A percentile compares a stretch with the other conserved stretches of the same genome.
Conservation (phyloP, 2,329 filamentous ascomycete genomes). For the Exophiala lecanii-corni region DNA sequence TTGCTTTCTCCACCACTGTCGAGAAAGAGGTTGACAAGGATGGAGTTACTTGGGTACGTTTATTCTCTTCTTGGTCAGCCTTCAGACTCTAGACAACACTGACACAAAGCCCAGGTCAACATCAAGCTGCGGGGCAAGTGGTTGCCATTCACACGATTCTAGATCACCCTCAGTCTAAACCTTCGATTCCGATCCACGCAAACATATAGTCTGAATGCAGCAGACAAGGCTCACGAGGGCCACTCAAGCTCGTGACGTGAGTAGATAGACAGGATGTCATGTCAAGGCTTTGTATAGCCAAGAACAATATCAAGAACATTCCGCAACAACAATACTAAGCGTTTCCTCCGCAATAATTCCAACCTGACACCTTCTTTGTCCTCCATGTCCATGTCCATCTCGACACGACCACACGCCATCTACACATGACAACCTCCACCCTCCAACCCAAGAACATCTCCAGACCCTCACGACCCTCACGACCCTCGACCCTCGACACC, state of each 20-base stretch:
- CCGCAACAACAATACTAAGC: conserved; percentile 16
- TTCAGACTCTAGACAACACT: conserved; percentile 1
- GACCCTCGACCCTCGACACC: too few species aligned
- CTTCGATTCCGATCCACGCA: not conserved
- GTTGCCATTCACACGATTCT: conserved; percentile 50
- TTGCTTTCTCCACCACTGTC: conserved; percentile 82
- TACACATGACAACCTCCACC: too few species aligned
- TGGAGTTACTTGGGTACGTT: conserved; percentile 62
- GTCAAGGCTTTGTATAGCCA: conserved; percentile 5
- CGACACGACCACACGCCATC: too few species aligned
- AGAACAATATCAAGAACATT: conserved; percentile 25
- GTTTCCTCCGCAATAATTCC: too few species aligned
- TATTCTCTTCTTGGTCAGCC: not conserved
- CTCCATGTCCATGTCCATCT: too few species aligned
- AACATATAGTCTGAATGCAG: not conserved
- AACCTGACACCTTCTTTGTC: too few species aligned
- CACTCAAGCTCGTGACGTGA: not conserved
- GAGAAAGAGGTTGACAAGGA: conserved; percentile 88
- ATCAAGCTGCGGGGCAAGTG: conserved; percentile 82
- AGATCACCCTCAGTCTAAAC: conserved; percentile 10
- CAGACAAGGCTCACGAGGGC: not conserved
- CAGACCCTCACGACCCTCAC: too few species aligned
- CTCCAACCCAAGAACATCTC: too few species aligned
- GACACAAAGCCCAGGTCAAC: conserved; percentile 47
- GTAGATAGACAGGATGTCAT: too few species aligned